These are phyloP conservation scores for Limnanthes douglasii DNA, from an alignment of 345 rosid genomes.

Conservation along the genomic window DNA sequence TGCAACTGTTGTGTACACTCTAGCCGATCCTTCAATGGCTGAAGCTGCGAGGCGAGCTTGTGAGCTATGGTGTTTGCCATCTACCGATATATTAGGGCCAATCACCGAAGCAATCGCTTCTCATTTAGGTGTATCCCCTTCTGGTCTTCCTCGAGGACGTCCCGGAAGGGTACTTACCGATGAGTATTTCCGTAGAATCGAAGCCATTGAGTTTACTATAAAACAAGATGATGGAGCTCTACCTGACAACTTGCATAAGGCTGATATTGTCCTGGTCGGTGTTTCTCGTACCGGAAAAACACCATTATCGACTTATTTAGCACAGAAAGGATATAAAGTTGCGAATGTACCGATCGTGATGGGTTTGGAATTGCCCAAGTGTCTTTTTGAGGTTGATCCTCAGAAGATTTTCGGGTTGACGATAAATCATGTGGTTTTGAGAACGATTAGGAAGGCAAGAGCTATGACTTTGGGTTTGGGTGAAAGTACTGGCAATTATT, in stretches of 20 bases:
- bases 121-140: constrained; percentile 67
- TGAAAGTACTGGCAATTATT: constrained; percentile 38
- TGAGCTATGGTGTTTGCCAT: constrained; percentile 39
- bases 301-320: constrained; percentile 62
- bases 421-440: constrained; percentile 49
- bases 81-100: constrained; percentile 61
- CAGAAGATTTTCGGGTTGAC: constrained; percentile 72
- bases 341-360: constrained; percentile 79
- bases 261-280: constrained; percentile 59
- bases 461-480: constrained; percentile 60
- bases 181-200: constrained; percentile 56
- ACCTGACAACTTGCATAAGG: constrained; percentile 59
- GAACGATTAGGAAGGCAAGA: constrained; percentile 56
- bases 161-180: constrained; percentile 51
- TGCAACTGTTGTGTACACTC: constrained; percentile 60
- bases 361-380: constrained; percentile 54
- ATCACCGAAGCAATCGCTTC: constrained; percentile 69
- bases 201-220: constrained; percentile 81
- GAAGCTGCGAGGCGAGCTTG: constrained; percentile 58
- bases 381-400: constrained; percentile 52
- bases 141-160: constrained; percentile 87
- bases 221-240: constrained; percentile 84
- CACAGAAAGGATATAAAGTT: constrained; percentile 83
- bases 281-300: constrained; percentile 92
- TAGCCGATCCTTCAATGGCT: constrained; percentile 68